These are phyloP conservation scores for Xerophyta viscosa DNA, from an alignment of 106 monocot species.

Conservation along the genomic window DNA sequence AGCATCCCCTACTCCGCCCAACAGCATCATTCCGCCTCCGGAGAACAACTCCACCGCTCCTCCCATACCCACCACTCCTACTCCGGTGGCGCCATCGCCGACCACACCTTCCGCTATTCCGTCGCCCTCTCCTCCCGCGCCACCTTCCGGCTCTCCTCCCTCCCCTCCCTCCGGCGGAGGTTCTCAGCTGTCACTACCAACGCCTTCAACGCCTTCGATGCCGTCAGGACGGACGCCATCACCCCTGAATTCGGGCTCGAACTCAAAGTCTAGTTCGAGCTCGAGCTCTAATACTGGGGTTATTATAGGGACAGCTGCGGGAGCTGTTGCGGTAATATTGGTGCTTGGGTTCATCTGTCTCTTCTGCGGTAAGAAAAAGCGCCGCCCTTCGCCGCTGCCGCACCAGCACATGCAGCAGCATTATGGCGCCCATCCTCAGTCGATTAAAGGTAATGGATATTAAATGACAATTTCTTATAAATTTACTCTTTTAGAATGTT, in stretches of 20 bases:
- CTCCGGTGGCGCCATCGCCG: neutral
- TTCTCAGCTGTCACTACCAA: neutral
- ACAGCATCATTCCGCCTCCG: slow-evolving; percentile 4
- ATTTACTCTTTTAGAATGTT: neutral
- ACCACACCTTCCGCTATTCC: neutral
- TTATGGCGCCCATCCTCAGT: slow-evolving; percentile 24
- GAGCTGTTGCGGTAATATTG: slow-evolving; percentile 24
- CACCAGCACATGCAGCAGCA: too few relatives aligned
- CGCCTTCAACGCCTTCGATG: slow-evolving; percentile 1
- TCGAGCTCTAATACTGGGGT: slow-evolving; percentile 16
- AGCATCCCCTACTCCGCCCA: neutral
- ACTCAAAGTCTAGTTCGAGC: slow-evolving; percentile 3
- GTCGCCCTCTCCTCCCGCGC: neutral
- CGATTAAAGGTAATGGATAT: slow-evolving; percentile 22
- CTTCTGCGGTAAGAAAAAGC: slow-evolving; percentile 32
- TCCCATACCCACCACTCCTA: neutral
- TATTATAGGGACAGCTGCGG: slow-evolving; percentile 38
- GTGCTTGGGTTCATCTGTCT: slow-evolving; percentile 16
- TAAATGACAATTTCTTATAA: neutral
- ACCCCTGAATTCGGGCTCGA: neutral
- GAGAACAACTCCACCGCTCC: slow-evolving; percentile 2
- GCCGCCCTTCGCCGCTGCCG: neutral
- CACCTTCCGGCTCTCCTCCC: too few relatives aligned
- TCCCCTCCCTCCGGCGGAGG: neutral
- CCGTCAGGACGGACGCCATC: slow-evolving; percentile 8